Conservation (phyloP, 495 filamentous ascomycete genomes). For the Penicillium argentinense region DNA sequence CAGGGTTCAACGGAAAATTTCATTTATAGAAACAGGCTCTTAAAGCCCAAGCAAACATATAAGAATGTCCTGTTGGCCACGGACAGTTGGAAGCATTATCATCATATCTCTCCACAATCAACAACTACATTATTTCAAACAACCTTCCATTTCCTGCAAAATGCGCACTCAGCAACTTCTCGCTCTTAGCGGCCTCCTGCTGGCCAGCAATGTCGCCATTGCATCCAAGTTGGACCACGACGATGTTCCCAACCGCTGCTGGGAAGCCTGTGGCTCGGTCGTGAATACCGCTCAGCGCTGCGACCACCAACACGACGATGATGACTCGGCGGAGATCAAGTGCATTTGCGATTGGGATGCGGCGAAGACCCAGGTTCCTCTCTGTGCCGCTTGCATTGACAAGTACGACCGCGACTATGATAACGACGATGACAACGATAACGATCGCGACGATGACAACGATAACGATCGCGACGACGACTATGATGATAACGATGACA, state of each 20-base stretch:
- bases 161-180: constrained; percentile 31
- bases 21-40: constrained; percentile 18
- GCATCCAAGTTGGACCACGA: constrained; percentile 32
- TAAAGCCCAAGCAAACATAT: constrained; percentile 5
- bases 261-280: constrained; percentile 27
- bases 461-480: constrained; percentile 17
- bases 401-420: constrained; percentile 23
- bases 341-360: constrained; percentile 35
- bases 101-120: constrained; percentile 1
- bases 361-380: constrained; percentile 27
- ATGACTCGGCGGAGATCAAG: constrained; percentile 29
- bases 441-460: constrained; percentile 5
- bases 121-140: background rate
- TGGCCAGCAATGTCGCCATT: constrained; percentile 25
- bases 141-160: constrained; percentile 1
- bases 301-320: constrained; percentile 25
- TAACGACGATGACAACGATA: constrained; percentile 7
- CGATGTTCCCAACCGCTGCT: constrained; percentile 35
- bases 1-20: constrained; percentile 5
- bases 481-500: constrained; percentile 24
- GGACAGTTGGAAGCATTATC: background rate
- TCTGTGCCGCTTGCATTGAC: constrained; percentile 40
- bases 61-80: constrained; percentile 4
- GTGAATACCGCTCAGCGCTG: constrained; percentile 29
- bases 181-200: constrained; percentile 27